Conservation (phyloP, 2,329 filamentous ascomycete species). For the Scortechinia acanthostroma region DNA sequence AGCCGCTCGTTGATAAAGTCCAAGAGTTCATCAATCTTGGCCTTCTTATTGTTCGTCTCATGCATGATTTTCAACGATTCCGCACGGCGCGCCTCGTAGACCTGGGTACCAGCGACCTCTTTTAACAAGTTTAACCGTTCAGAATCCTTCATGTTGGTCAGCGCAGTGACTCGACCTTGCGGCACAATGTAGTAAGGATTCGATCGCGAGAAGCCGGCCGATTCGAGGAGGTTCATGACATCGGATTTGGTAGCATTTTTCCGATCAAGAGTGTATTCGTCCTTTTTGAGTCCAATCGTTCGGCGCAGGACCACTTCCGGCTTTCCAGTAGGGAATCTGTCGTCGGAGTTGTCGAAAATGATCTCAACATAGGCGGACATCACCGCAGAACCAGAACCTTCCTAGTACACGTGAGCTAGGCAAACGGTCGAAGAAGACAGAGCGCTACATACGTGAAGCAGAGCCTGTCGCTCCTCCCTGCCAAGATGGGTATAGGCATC, state of each 20-base stretch:
- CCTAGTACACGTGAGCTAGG: not conserved
- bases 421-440: not conserved
- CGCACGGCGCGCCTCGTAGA: slow-evolving; percentile 84
- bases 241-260: slow-evolving; percentile 93
- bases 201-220: slow-evolving; percentile 89
- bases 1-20: slow-evolving; percentile 87
- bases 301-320: slow-evolving; percentile 84
- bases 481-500: slow-evolving; percentile 96
- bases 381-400: slow-evolving; percentile 93
- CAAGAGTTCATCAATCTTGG: slow-evolving; percentile 88
- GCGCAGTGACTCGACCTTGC: slow-evolving; percentile 85
- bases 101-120: slow-evolving; percentile 95
- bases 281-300: slow-evolving; percentile 95
- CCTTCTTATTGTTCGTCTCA: slow-evolving; percentile 88
- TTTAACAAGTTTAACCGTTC: slow-evolving; percentile 86
- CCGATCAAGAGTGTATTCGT: slow-evolving; percentile 94
- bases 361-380: slow-evolving; percentile 99
- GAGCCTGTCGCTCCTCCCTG: slow-evolving; percentile 86
- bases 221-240: slow-evolving; percentile 90
- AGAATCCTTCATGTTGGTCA: slow-evolving; percentile 98
- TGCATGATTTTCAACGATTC: slow-evolving; percentile 96
- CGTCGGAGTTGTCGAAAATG: slow-evolving; percentile 95
- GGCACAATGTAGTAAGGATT: slow-evolving; percentile 99
- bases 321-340: slow-evolving; percentile 87
- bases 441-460: slow-evolving; percentile 63